Evolutionary conservation across 805 yeast genomes (phyloP).

Genomic region (Metschnikowia corniflorae): DNA sequence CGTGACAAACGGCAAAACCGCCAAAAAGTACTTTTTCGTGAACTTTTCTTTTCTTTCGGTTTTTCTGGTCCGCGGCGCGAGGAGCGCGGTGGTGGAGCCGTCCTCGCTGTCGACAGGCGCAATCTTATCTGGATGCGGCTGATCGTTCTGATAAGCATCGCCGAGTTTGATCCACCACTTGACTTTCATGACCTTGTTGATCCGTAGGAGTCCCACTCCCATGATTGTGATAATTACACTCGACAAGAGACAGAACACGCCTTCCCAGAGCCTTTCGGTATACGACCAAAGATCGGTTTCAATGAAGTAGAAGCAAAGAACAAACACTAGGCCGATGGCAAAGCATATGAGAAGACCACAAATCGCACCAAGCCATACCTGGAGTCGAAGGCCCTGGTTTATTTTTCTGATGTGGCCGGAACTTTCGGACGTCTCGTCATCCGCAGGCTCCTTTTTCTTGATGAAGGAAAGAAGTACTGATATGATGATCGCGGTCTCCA

Average conservation of each 20-base stretch:
- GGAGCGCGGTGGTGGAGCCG: constrained; percentile 7
- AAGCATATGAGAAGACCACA: constrained; percentile 68
- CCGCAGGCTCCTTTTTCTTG: constrained; percentile 40
- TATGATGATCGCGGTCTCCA: constrained; percentile 73
- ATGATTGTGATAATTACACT: constrained; percentile 75
- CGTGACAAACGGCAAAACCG: constrained; percentile 26
- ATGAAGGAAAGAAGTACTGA: constrained; percentile 71
- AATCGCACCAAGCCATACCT: constrained; percentile 80
- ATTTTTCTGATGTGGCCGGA: constrained; percentile 10
- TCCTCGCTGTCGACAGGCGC: constrained; percentile 2
- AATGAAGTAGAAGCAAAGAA: constrained; percentile 64
- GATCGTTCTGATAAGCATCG: constrained; percentile 32
- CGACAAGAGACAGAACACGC: constrained; percentile 72
- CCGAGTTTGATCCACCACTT: constrained; percentile 63
- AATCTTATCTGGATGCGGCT: constrained; percentile 2
- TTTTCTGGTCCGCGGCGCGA: constrained; percentile 1
- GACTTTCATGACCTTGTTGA: constrained; percentile 70
- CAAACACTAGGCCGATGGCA: constrained; percentile 67
- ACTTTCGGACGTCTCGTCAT: constrained; percentile 3
- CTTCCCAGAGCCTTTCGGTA: constrained; percentile 90
- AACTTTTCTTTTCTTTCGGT: constrained; percentile 9
- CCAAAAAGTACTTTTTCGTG: constrained; percentile 25
- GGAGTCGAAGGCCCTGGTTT: constrained; percentile 35
- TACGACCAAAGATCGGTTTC: constrained; percentile 86
- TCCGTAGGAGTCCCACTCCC: constrained; percentile 80